These are phyloP conservation scores for Endocarpon pusillum DNA, from an alignment of 495 filamentous ascomycete genomes.

Conservation along the genomic window DNA sequence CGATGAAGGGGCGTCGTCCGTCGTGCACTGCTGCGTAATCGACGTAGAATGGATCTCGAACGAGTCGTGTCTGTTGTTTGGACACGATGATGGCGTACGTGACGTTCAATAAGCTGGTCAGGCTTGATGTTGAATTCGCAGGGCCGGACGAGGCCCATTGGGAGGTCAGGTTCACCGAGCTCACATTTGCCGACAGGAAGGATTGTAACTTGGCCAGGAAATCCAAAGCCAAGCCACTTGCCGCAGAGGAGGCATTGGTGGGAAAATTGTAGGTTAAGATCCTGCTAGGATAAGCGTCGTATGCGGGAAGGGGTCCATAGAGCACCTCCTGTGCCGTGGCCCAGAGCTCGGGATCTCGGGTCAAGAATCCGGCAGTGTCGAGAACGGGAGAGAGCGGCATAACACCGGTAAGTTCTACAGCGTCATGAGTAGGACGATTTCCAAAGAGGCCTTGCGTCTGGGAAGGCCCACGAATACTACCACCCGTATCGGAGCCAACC, in stretches of 20 bases:
- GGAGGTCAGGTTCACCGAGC: constrained; percentile 17
- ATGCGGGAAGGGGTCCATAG: constrained; percentile 26
- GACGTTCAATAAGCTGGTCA: constrained; percentile 19
- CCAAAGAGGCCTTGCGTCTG: constrained; percentile 21
- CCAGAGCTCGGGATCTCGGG: constrained; percentile 30
- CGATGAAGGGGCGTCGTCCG: constrained; percentile 33
- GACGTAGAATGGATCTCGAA: constrained; percentile 32
- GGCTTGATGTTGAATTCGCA: constrained; percentile 8
- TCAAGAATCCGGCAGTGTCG: constrained; percentile 32
- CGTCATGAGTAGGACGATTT: constrained; percentile 13
- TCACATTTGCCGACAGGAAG: constrained; percentile 20
- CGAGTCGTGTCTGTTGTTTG: constrained; percentile 30
- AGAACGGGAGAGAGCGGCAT: constrained; percentile 27
- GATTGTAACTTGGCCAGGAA: constrained; percentile 24
- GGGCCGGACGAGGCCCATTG: constrained; percentile 26
- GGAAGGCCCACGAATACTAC: constrained; percentile 22
- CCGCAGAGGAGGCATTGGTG: constrained; percentile 7
- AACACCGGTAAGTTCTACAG: constrained; percentile 15
- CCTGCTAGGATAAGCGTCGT: constrained; percentile 26
- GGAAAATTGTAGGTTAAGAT: constrained; percentile 24
- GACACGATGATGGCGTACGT: constrained; percentile 35
- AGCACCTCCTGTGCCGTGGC: constrained; percentile 25
- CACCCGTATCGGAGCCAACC: constrained; percentile 32
- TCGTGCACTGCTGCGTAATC: constrained; percentile 31
- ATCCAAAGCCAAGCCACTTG: constrained; percentile 15